Percentiles rank a stretch among this genome's conserved stretches.
These are phyloP conservation scores for Colletotrichum destructivum DNA, from an alignment of 2,329 filamentous ascomycete species.

Conservation along the genomic window DNA sequence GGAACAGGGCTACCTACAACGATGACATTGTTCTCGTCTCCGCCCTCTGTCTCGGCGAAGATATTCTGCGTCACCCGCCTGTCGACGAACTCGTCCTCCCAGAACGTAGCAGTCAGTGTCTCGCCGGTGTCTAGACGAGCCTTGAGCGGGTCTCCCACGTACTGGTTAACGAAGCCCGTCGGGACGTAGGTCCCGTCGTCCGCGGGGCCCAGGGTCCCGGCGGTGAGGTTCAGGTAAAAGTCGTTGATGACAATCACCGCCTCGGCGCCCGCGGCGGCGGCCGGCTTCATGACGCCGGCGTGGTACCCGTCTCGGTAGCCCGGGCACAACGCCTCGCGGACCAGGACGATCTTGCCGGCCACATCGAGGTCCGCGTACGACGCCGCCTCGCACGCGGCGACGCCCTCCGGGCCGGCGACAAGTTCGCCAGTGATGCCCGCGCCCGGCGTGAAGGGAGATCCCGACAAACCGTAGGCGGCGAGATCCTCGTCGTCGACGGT, in stretches of 20 bases:
- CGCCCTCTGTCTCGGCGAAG: slow-evolving; percentile 61
- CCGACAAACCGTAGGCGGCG: slow-evolving; percentile 49
- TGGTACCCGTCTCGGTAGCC: slow-evolving; percentile 48
- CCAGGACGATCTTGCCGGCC: slow-evolving; percentile 51
- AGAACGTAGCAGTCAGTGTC: slow-evolving; percentile 52
- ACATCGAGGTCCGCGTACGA: slow-evolving; percentile 49
- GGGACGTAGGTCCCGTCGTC: slow-evolving; percentile 50
- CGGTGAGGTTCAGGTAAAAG: slow-evolving; percentile 49
- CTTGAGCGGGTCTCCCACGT: slow-evolving; percentile 47
- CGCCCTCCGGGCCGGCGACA: slow-evolving; percentile 48
- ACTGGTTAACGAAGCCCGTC: slow-evolving; percentile 50
- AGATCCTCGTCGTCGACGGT: slow-evolving; percentile 47
- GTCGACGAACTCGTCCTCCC: slow-evolving; percentile 55
- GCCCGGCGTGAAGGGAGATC: slow-evolving; percentile 50
- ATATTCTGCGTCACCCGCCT: slow-evolving; percentile 60
- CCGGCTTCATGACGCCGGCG: slow-evolving; percentile 50
- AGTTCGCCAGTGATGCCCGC: slow-evolving; percentile 49
- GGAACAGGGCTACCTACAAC: slow-evolving; percentile 41
- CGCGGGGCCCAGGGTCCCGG: slow-evolving; percentile 47
- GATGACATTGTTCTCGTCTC: slow-evolving; percentile 59
- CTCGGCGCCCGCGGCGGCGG: slow-evolving; percentile 49
- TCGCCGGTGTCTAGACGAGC: slow-evolving; percentile 52
- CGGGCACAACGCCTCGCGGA: slow-evolving; percentile 51
- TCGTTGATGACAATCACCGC: slow-evolving; percentile 53
- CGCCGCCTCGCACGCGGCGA: slow-evolving; percentile 45